Evolutionary conservation across 768 basidiomycete genomes (phyloP).

Genomic region (Russula sp.): DNA sequence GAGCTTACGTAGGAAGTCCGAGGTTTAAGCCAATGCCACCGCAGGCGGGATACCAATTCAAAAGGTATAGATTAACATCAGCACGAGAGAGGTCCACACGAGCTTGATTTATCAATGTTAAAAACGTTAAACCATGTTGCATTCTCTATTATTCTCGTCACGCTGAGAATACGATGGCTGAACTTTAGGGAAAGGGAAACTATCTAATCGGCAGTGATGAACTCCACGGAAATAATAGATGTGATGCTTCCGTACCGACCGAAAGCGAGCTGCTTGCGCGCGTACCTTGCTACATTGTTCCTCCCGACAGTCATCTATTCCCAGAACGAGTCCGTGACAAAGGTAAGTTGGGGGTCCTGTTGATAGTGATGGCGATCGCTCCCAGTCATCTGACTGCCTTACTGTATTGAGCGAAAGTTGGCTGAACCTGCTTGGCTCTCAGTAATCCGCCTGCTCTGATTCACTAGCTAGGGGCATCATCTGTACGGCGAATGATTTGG

Average conservation of each 20-base stretch:
- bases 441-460: too few species aligned
- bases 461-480: too few species aligned
- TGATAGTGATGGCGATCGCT: too few species aligned
- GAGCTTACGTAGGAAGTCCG: slow-evolving; percentile 67
- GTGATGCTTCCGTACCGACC: slow-evolving; percentile 54
- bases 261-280: slow-evolving; percentile 83
- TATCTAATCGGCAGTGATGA: slow-evolving; percentile 47
- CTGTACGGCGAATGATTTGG: too few species aligned
- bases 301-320: slow-evolving; percentile 62
- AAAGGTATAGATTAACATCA: slow-evolving; percentile 45
- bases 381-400: too few species aligned
- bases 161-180: slow-evolving; percentile 35
- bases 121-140: slow-evolving; percentile 81
- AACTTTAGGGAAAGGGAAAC: too few species aligned
- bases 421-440: too few species aligned
- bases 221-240: neutral
- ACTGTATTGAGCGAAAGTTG: too few species aligned
- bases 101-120: slow-evolving; percentile 48
- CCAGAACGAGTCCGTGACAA: too few species aligned
- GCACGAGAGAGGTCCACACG: neutral
- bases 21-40: slow-evolving; percentile 86
- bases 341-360: too few species aligned
- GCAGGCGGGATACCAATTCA: slow-evolving; percentile 79
- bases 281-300: slow-evolving; percentile 73
- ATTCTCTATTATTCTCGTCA: slow-evolving; percentile 40